Evolutionary conservation across 2,329 filamentous ascomycete genomes (phyloP).

Genomic region (Epichloe typhina): DNA sequence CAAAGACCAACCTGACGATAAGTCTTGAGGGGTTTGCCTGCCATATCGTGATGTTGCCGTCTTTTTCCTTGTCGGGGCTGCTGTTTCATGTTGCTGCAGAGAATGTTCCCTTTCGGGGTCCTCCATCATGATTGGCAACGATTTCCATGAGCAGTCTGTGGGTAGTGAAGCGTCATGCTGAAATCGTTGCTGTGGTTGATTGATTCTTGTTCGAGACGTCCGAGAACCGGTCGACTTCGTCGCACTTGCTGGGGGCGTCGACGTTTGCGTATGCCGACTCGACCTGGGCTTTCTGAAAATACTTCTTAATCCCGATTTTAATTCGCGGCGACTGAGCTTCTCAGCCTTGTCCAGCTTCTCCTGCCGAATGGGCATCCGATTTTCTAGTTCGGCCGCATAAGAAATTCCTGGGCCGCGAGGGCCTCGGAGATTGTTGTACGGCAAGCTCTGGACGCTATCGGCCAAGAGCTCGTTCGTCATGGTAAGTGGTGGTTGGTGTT

Average conservation of each 20-base stretch:
- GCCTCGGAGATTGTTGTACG: constrained; percentile 13
- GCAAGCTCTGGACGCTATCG: constrained; percentile 3
- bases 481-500: background rate
- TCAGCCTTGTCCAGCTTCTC: constrained; percentile 22
- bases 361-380: constrained; percentile 19
- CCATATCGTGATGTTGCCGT: constrained; percentile 7
- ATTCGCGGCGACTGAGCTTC: constrained; percentile 34
- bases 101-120: constrained; percentile 6
- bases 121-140: constrained; percentile 14
- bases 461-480: constrained; percentile 2
- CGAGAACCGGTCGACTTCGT: constrained; percentile 27
- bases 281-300: constrained; percentile 36
- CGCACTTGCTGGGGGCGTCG: constrained; percentile 16
- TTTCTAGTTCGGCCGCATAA: constrained; percentile 4
- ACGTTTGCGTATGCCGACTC: constrained; percentile 20
- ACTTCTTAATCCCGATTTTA: constrained; percentile 35
- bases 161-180: constrained; percentile 5
- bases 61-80: constrained; percentile 6
- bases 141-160: constrained; percentile 24
- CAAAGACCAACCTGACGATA: constrained; percentile 43
- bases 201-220: constrained; percentile 23
- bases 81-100: constrained; percentile 4
- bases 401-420: constrained; percentile 11
- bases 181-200: constrained; percentile 27
- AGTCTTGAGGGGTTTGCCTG: constrained; percentile 14